Percentiles rank a stretch among this genome's conserved stretches.
phyloP scores from a whole-genome alignment of 2,329 filamentous ascomycete genomes.

The Aureobasidium sp. region DNA sequence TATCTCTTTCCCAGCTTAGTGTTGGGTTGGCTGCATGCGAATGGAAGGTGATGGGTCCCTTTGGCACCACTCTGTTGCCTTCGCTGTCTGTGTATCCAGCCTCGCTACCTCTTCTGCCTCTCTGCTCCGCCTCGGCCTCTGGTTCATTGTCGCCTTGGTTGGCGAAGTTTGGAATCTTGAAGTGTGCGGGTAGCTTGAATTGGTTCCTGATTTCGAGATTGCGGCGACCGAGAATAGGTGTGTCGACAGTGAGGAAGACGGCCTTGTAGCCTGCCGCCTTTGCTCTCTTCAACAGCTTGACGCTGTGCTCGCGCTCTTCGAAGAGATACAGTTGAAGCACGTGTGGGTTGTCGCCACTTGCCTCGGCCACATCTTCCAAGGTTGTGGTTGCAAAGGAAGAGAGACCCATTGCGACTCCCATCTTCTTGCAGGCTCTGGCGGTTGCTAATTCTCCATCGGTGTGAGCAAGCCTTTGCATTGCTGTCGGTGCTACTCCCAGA shows the following conservation, averaged over 20 bases:
- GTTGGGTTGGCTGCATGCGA: conserved; percentile 32
- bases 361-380: conserved; percentile 43
- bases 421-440: conserved; percentile 38
- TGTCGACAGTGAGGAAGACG: conserved; percentile 49
- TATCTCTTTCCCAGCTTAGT: conserved; percentile 40
- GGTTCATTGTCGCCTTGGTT: conserved; percentile 17
- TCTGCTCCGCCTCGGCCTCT: conserved; percentile 14
- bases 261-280: conserved; percentile 44
- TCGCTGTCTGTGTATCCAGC: conserved; percentile 18
- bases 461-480: conserved; percentile 46
- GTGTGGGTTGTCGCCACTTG: conserved; percentile 33
- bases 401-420: conserved; percentile 40
- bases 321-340: conserved; percentile 49
- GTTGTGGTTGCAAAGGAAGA: conserved; percentile 40
- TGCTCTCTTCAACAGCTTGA: conserved; percentile 27
- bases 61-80: conserved; percentile 19
- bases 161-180: conserved; percentile 28
- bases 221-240: conserved; percentile 45
- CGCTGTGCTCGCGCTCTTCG: conserved; percentile 43
- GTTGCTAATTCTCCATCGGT: conserved; percentile 44
- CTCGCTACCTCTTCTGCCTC: conserved; percentile 15
- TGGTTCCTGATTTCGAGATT: conserved; percentile 48
- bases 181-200: conserved; percentile 34
- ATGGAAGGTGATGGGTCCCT: conserved; percentile 31
- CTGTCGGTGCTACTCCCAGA: conserved; percentile 46